Base-by-base conservation (phyloP, 2,329 filamentous ascomycete species). In the Stagonosporopsis rhizophila region DNA sequence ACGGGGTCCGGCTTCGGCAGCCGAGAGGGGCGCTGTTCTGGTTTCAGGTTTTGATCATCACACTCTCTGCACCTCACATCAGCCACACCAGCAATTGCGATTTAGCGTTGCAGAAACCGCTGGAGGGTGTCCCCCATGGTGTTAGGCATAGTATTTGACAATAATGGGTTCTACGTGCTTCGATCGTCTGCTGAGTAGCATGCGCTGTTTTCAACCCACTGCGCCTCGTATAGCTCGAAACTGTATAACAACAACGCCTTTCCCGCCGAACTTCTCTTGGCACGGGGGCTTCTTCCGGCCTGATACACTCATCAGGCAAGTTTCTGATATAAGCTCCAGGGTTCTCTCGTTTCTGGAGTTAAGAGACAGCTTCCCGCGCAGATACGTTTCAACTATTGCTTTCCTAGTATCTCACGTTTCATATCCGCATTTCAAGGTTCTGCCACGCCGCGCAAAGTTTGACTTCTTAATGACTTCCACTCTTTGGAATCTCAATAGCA, bases 381-480 rank as follows among this genome's bases (percentile, higher is more conserved):
- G 46, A 44, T 41, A 30, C 38, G 67, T 70, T 70, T 71, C 67
- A 70, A 48, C 56, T 59, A 39, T 56, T 44, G 59, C 58, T 61
- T 58, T 61, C 59, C 56, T 38, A 53, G 58, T 45, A 51, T 41
- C 44, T 61, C 54, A 45, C 35, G 68, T 71, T 70, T 71, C 67
- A 70, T 34, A 32, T 44, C 32, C 7, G 42, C 22, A 32, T 42
- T 34, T 37, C 49, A 30, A 56, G 41, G 25, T 37, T 38, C 27
- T 28, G 35, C 12, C 44, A 14, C 40, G 14, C 14, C 30, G 8
- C 3, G 12, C 27, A 2, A 4, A 28, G 6, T 28, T 41, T 25
- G 14, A 14, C 28, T 46, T 41, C 48, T 49, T 42, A 35, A 49
- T 25, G 34, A 40, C 28, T 20, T 37, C 5, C 14, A 30, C 17